Conservation (phyloP, 1,284 basidiomycete genomes). For the Apiotrichum mycotoxinovorans region DNA sequence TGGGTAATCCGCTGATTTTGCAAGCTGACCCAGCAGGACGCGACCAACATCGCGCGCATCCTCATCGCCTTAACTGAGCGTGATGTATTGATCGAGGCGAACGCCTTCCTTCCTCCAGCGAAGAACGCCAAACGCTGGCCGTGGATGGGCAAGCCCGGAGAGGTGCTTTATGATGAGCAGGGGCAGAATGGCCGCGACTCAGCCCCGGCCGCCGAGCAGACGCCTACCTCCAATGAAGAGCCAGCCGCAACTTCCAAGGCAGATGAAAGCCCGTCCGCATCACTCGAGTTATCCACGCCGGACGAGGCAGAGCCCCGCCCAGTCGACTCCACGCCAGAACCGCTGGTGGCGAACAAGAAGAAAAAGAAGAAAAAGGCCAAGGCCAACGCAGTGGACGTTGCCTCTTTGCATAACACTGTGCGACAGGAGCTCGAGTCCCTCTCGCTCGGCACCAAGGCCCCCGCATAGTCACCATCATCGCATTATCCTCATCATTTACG, state of each 20-base stretch:
- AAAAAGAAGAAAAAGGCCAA: background rate
- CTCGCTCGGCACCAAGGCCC: background rate
- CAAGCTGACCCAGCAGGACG: conserved; percentile 58
- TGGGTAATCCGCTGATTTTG: conserved; percentile 52
- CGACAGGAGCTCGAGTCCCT: background rate
- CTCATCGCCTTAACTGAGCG: conserved; percentile 66
- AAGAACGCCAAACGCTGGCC: conserved; percentile 44
- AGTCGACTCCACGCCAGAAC: background rate
- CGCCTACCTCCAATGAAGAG: background rate
- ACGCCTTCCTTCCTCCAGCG: conserved; percentile 62
- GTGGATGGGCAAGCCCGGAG: conserved; percentile 49
- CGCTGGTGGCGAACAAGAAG: background rate
- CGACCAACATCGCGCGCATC: conserved; percentile 77
- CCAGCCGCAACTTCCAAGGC: background rate
- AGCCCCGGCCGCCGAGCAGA: background rate
- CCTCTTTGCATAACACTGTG: background rate
- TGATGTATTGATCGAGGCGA: conserved; percentile 65
- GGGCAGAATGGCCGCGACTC: background rate
- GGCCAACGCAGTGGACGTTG: background rate
- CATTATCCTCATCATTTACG: too few relatives aligned
- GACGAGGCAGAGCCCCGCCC: too few relatives aligned
- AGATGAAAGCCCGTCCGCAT: background rate
- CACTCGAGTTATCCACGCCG: background rate
- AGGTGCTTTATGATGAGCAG: conserved; percentile 38
- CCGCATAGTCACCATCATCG: background rate